phyloP scores from a whole-genome alignment of 1,284 basidiomycete species.

The Heterobasidion occidentale region DNA sequence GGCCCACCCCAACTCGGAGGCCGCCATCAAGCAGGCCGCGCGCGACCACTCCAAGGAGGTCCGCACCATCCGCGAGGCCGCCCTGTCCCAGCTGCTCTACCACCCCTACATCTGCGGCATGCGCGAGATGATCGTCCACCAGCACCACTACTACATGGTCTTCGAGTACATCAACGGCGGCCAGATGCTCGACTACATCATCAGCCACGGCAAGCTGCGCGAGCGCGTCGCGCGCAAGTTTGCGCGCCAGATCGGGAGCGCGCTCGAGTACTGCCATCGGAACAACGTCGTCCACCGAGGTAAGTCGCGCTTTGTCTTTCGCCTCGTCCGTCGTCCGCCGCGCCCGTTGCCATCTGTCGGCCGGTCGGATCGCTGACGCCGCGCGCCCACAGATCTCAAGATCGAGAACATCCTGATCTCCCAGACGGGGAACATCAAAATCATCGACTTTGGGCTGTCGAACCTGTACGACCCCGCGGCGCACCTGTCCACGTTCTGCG shows the following conservation, averaged over 20 bases:
- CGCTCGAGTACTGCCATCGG: constrained; percentile 94
- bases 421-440: constrained; percentile 98
- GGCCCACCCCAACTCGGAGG: constrained; percentile 43
- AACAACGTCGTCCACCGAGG: constrained; percentile 96
- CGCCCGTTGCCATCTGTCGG: background rate
- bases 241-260: constrained; percentile 93
- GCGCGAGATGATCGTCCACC: constrained; percentile 95
- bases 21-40: constrained; percentile 71
- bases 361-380: too few relatives aligned
- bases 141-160: constrained; percentile 99
- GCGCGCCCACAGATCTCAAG: constrained; percentile 67
- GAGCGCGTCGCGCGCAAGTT: constrained; percentile 97
- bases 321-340: background rate
- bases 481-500: constrained; percentile 93
- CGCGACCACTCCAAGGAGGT: constrained; percentile 97
- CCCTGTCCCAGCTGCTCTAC: constrained; percentile 88
- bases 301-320: constrained; percentile 24
- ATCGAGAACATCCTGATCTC: constrained; percentile 99
- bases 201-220: constrained; percentile 92
- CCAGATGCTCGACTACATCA: constrained; percentile 99
- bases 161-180: constrained; percentile 98
- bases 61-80: constrained; percentile 92
- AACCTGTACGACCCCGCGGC: constrained; percentile 87
- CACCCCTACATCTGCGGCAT: constrained; percentile 99
- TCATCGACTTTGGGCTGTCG: constrained; percentile 98